Base-by-base conservation (phyloP, 805 yeast genomes). In the Metschnikowia anglica region DNA sequence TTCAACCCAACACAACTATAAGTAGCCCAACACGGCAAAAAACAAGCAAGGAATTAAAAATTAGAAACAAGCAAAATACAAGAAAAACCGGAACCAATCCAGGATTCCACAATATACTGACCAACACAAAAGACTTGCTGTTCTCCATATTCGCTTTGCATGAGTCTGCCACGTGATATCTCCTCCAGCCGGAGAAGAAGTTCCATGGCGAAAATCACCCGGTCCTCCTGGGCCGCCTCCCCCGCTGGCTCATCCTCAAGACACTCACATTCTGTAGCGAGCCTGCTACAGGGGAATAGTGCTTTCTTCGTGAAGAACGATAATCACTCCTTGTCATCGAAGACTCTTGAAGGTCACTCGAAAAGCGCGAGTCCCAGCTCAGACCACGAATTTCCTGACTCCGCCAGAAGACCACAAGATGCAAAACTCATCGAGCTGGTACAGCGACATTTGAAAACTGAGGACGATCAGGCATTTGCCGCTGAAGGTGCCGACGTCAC, bases 401-500 rank as follows among this genome's bases (percentile, higher is more conserved):
- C 17, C 11, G 10, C 16, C 2, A 17, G 33, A 13, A 36, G 19
- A 18, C 32, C 24, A 3, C 24, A 26, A 3, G 51, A 49, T 19
- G 24, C 43, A 1, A 33, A 37, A 23, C 38, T 50, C 19, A 21
- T 31, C 7, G 55, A 52, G 30, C 48, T 42, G 43, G 48, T 48
- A 18, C 45, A 41, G 26, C 43, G 50, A 21, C 53, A 53, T 27
- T 37, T 53, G 19, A 43, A 46, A 29, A 12, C 46, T 17, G 47
- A 39, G 24, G 44, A 40, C 18, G 49, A 43, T 15, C 33, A 29
- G 19, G 28, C 41, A 24, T 43, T 51, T 23, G 45, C 54, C 16
- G 17, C 40, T 12, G 55, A 51, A 28, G 57, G 57, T 9, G 57
- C 53, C 3, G 57, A 53, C 24, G 51, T 51, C 43, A 53, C 53